Conservation (phyloP, 2,329 filamentous ascomycete species). For the Phaeomoniella chlamydospora region DNA sequence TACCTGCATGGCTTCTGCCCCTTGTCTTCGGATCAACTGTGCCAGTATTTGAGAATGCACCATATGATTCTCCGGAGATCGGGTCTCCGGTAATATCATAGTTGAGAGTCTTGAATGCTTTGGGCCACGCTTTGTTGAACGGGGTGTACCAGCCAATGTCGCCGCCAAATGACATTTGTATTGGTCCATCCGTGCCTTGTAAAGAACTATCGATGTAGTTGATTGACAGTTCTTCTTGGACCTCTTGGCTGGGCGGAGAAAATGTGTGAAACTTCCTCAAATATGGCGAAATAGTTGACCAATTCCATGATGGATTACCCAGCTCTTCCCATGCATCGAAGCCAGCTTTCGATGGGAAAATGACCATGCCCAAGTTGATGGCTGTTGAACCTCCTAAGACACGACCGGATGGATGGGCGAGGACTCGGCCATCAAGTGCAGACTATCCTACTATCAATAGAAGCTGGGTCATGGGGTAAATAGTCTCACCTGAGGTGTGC, state of each 20-base stretch:
- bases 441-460: conserved; percentile 3
- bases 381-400: conserved; percentile 15
- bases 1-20: conserved; percentile 25
- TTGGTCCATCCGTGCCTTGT: conserved; percentile 9
- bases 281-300: conserved; percentile 18
- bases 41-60: conserved; percentile 21
- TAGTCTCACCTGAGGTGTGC: not conserved
- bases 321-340: conserved; percentile 24
- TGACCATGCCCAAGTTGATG: conserved; percentile 16
- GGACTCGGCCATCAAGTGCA: conserved; percentile 6
- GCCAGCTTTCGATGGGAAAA: conserved; percentile 10
- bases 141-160: not conserved
- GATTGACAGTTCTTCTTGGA: conserved; percentile 5
- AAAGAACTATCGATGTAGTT: conserved; percentile 9
- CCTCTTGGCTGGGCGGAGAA: conserved; percentile 7
- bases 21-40: conserved; percentile 17
- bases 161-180: conserved; percentile 9
- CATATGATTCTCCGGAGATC: conserved; percentile 21
- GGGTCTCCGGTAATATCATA: conserved; percentile 13
- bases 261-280: conserved; percentile 21
- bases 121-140: conserved; percentile 12
- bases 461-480: too few species aligned
- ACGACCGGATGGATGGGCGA: conserved; percentile 5
- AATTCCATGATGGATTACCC: conserved; percentile 23
- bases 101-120: conserved; percentile 10